Conservation (phyloP, 1,284 basidiomycete genomes). For the Puccinia hordei region DNA sequence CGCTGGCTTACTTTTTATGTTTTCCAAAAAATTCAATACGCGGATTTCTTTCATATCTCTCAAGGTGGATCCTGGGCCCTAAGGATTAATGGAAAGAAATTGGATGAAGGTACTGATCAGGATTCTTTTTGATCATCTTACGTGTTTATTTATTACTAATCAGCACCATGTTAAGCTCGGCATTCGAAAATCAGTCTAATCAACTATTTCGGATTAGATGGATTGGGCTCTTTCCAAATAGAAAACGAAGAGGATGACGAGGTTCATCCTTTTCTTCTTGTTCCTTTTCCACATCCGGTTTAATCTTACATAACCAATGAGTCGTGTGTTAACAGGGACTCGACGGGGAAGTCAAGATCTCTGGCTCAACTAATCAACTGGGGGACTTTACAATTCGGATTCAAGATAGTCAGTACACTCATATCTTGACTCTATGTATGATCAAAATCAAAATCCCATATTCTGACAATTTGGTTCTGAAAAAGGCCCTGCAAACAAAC, state of each 20-base stretch:
- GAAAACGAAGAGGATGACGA: slow-evolving; percentile 73
- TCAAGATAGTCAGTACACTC: slow-evolving; percentile 68
- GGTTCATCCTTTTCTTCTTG: slow-evolving; percentile 60
- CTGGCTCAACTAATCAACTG: slow-evolving; percentile 73
- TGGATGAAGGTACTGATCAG: slow-evolving; percentile 3
- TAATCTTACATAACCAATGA: slow-evolving; percentile 52
- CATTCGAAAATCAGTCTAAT: slow-evolving; percentile 72
- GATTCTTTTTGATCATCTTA: not conserved
- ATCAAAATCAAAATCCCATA: not conserved
- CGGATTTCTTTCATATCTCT: slow-evolving; percentile 10
- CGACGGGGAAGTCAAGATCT: slow-evolving; percentile 69
- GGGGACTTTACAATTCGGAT: slow-evolving; percentile 79
- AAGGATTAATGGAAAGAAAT: slow-evolving; percentile 28
- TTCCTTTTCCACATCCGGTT: slow-evolving; percentile 24
- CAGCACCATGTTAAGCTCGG: slow-evolving; percentile 54
- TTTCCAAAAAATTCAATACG: slow-evolving; percentile 9
- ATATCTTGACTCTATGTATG: slow-evolving; percentile 7
- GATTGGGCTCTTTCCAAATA: slow-evolving; percentile 76
- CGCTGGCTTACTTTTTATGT: not conserved
- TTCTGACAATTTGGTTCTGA: not conserved
- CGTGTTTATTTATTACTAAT: not conserved
- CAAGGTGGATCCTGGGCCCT: slow-evolving; percentile 31
- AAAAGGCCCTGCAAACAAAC: slow-evolving; percentile 67
- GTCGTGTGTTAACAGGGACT: slow-evolving; percentile 66
- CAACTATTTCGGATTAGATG: slow-evolving; percentile 84